phyloP scores from a whole-genome alignment of 768 basidiomycete species.

The Podaxis pistillaris region DNA sequence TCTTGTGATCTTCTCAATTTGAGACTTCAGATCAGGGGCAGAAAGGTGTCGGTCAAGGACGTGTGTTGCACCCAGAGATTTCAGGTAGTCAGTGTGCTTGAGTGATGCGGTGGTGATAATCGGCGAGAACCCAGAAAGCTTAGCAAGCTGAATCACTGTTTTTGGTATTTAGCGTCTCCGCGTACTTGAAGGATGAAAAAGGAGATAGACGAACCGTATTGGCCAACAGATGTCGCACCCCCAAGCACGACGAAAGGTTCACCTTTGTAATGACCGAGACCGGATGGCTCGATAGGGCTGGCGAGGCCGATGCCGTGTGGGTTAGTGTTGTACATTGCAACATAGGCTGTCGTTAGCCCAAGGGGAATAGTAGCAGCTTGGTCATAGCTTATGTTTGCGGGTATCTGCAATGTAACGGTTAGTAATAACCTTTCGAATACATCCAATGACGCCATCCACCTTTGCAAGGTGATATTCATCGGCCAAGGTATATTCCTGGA shows the following conservation, averaged over 20 bases:
- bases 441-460: slow-evolving; percentile 25
- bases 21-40: slow-evolving; percentile 16
- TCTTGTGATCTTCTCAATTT: slow-evolving; percentile 25
- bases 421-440: not conserved
- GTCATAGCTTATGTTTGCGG: slow-evolving; percentile 44
- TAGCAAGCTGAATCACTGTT: slow-evolving; percentile 30
- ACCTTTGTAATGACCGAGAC: slow-evolving; percentile 39
- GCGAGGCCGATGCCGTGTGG: slow-evolving; percentile 40
- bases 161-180: slow-evolving; percentile 7
- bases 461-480: slow-evolving; percentile 40
- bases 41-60: slow-evolving; percentile 30
- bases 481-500: slow-evolving; percentile 44
- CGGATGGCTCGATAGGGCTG: slow-evolving; percentile 35
- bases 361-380: slow-evolving; percentile 48
- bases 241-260: slow-evolving; percentile 37
- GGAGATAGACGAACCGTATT: slow-evolving; percentile 24
- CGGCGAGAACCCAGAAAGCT: slow-evolving; percentile 38
- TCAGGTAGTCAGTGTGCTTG: slow-evolving; percentile 28
- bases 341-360: slow-evolving; percentile 46
- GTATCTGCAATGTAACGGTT: slow-evolving; percentile 34
- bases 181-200: slow-evolving; percentile 27
- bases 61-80: slow-evolving; percentile 39
- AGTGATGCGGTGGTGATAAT: slow-evolving; percentile 38
- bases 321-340: slow-evolving; percentile 43
- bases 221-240: slow-evolving; percentile 30